Base-by-base conservation (phyloP, 305 asterid species). In the Salvia sclarea region DNA sequence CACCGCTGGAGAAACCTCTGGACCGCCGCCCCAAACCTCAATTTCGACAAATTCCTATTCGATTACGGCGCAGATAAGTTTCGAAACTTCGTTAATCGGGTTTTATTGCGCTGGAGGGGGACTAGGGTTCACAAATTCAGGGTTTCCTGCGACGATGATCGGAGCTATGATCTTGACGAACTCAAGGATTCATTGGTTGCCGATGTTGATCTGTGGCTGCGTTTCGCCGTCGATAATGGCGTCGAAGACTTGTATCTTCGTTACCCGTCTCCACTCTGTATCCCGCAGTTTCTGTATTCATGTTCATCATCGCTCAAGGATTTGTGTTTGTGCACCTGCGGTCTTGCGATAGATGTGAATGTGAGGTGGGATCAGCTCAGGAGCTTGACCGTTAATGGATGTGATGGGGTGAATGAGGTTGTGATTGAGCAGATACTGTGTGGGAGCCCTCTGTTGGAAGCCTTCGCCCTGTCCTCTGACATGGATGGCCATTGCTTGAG, bases 1-100 rank as follows among this genome's bases (percentile, higher is more conserved):
- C 24, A 54, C 17, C 41, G 41, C 18, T 66, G 71, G 71, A 22
- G 14, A 37, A 37, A 53, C 10, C 63, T 37, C 12, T 66, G 71
- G 71, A 52, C 41, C 17, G 38, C 56, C 11, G 18, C n/a, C 12
- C 63, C 71, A 53, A 21, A 12, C 53, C 63, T 66, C n/a, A n/a
- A n/a, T n/a, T n/a, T n/a, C n/a, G n/a, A n/a, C n/a, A n/a, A n/a
- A n/a, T n/a, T n/a, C n/a, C n/a, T n/a, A 2, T 6, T 0, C 5
- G 17, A 16, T 16, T 2, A 0, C 6, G 3, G 0, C 6, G 16
- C 5, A 8, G 57, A 50, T 4, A 20, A 13, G 8, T 1, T 21
- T 50, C 57, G 31, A 50, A 21, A 50, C 16, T 21, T 50, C 8
- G 3, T 50, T 10, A 10, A 50, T 10, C 57, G 57, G 14, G 33